Evolutionary conservation across 2,329 filamentous ascomycete genomes (phyloP).

Genomic region (Paramyrothecium sp.): DNA sequence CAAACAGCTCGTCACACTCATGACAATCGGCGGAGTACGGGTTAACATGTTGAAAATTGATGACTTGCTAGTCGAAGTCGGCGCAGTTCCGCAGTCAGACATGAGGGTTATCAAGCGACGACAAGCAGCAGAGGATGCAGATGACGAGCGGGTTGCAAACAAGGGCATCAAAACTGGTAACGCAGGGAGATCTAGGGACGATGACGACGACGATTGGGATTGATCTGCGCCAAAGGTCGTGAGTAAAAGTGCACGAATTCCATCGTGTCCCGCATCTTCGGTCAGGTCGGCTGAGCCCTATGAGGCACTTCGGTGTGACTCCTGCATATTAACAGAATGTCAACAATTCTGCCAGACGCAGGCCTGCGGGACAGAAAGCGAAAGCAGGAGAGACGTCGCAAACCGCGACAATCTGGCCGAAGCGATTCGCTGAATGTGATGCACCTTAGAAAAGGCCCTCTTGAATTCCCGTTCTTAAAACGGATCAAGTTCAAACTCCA

Average conservation of each 20-base stretch:
- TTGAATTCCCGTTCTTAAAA: too few species aligned
- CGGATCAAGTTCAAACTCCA: too few species aligned
- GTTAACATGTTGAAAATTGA: conserved; percentile 76
- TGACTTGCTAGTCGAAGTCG: conserved; percentile 75
- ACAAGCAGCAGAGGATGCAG: conserved; percentile 58
- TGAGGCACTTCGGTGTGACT: too few species aligned
- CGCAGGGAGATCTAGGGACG: conserved; percentile 39
- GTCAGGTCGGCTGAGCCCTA: too few species aligned
- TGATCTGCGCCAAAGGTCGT: conserved; percentile 28
- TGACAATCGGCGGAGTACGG: conserved; percentile 70
- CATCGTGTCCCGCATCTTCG: too few species aligned
- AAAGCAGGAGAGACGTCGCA: too few species aligned
- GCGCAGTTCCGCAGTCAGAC: conserved; percentile 76
- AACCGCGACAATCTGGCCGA: too few species aligned
- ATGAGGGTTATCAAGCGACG: conserved; percentile 68
- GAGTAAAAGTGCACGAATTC: background rate
- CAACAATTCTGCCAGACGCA: too few species aligned
- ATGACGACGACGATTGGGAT: conserved; percentile 63
- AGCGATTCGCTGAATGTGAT: too few species aligned
- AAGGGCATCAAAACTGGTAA: conserved; percentile 53
- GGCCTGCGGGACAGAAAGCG: too few species aligned
- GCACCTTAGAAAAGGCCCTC: too few species aligned
- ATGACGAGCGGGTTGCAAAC: conserved; percentile 52
- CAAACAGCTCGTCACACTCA: conserved; percentile 87
- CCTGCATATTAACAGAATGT: too few species aligned